Evolutionary conservation across 2,329 filamentous ascomycete species (phyloP), one percentile per base, ranked within the genome.

Genomic region (Coniochaeta sp.): DNA sequence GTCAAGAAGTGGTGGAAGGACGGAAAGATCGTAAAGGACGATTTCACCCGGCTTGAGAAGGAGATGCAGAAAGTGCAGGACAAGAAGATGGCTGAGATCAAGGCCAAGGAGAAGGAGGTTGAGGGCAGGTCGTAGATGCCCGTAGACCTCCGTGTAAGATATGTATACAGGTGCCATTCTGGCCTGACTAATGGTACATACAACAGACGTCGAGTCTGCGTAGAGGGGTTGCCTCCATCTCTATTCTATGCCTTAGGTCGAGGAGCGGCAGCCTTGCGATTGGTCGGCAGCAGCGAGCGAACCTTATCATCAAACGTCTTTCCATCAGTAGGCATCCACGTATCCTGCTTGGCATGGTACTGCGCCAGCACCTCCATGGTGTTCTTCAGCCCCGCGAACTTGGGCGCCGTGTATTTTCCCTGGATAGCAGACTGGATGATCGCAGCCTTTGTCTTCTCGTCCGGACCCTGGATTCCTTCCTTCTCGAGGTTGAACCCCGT

Each of bases 41-140:
- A 73, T 54, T 68, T 72, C 67, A 65, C 63, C 59, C 68, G 64
- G 33, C 69, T 80, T n/a, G 76, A 78, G 63, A 74, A 74, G 64
- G 76, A 78, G 68, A 74, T 82, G 67, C 77, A 80, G 67, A 79
- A 79, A 72, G 62, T 77, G 61, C 80, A 81, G 73, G 78, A 82
- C 61, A 81, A 81, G 72, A 75, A 78, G 70, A 77, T 84, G 73
- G 76, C 76, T 68, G 75, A 74, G 59, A 77, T 85, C 55, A 77
- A 82, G 54, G 67, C 66, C 12, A 74, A 73, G 44, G 82, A 86
- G 74, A 79, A 81, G 68, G 75, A 78, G 67, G 71, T 36, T 57
- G 54, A 57, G 36, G 36, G 33, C 6, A 26, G 14, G n/a, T 57
- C 24, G 17, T 57, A 28, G 54, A 28, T 36, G 14, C 7, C 22